Evolutionary conservation across 441 rosid species (phyloP).

Genomic region (Breynia disticha): DNA sequence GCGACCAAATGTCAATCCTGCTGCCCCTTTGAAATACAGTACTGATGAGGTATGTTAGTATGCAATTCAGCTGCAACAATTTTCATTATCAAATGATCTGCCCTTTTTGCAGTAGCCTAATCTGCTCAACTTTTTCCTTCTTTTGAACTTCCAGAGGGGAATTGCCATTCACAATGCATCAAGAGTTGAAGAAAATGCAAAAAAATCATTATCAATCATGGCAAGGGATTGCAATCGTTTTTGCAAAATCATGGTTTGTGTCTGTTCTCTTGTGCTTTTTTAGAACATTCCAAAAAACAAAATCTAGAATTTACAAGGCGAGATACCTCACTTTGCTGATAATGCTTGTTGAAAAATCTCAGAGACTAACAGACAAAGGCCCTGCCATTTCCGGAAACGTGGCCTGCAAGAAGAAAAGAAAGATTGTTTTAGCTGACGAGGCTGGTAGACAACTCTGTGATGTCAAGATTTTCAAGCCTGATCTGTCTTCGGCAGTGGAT

Average conservation of each 20-base stretch:
- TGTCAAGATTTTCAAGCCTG: slow-evolving; percentile 52
- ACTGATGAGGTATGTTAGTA: slow-evolving; percentile 48
- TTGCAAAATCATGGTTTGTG: slow-evolving; percentile 81
- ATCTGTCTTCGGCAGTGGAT: slow-evolving; percentile 21
- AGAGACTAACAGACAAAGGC: slow-evolving; percentile 44
- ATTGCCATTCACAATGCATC: slow-evolving; percentile 40
- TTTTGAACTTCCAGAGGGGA: slow-evolving; percentile 32
- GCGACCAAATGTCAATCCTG: slow-evolving; percentile 23
- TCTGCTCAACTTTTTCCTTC: background rate
- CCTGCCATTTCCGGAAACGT: slow-evolving; percentile 20
- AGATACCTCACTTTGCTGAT: slow-evolving; percentile 4
- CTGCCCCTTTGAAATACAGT: slow-evolving; percentile 25
- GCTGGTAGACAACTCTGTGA: slow-evolving; percentile 74
- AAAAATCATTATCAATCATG: slow-evolving; percentile 57
- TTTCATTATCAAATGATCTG: no score
- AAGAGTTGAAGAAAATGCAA: slow-evolving; percentile 54
- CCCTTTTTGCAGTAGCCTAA: no score
- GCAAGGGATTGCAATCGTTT: slow-evolving; percentile 77
- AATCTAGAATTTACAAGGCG: background rate
- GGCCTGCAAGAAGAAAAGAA: slow-evolving; percentile 40
- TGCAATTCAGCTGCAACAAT: background rate
- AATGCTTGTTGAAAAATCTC: slow-evolving; percentile 16
- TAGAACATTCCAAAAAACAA: background rate
- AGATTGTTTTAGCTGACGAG: slow-evolving; percentile 85
- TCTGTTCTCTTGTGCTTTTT: slow-evolving; percentile 8